Conservation (phyloP, 352 stramenopile species). For the Globisporangium perplexum region DNA sequence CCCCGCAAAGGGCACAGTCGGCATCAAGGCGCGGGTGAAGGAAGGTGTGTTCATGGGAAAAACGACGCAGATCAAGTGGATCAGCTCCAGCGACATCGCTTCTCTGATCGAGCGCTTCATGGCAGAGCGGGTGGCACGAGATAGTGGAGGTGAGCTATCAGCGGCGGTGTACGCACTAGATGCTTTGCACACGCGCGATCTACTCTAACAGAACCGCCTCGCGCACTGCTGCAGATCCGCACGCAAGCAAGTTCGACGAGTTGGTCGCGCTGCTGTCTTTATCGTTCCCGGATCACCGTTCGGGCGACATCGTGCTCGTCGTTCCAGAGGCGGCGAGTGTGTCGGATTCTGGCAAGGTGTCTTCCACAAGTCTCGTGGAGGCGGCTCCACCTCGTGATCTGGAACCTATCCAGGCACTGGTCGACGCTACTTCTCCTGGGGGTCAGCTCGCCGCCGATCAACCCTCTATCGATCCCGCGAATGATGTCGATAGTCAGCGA, state of each 20-base stretch:
- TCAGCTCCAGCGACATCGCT: neutral
- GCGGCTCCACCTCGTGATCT: too few species aligned
- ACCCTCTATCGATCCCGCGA: too few species aligned
- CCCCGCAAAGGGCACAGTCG: conserved; percentile 1
- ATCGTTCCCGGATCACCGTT: neutral
- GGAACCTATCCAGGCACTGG: too few species aligned
- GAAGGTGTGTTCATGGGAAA: conserved; percentile 1
- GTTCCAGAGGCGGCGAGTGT: neutral
- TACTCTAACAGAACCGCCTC: too few species aligned
- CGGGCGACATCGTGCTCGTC: neutral
- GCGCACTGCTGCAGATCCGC: too few species aligned
- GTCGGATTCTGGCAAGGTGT: too few species aligned
- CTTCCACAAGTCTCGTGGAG: too few species aligned
- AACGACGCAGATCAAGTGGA: conserved; percentile 9
- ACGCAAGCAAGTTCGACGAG: neutral
- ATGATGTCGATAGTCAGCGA: too few species aligned
- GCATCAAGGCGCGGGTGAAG: conserved; percentile 5
- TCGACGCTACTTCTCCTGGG: too few species aligned
- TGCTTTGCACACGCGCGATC: too few species aligned
- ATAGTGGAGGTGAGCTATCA: neutral
- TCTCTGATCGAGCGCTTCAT: neutral
- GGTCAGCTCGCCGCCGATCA: too few species aligned
- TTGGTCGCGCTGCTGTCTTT: conserved; percentile 1
- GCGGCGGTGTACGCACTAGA: too few species aligned
- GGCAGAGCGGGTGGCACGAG: neutral